A percentile compares a stretch with the other conserved stretches of the same genome.
These are phyloP conservation scores for Panaeolus papilionaceus DNA, from an alignment of 768 basidiomycete genomes.

Conservation along the genomic window DNA sequence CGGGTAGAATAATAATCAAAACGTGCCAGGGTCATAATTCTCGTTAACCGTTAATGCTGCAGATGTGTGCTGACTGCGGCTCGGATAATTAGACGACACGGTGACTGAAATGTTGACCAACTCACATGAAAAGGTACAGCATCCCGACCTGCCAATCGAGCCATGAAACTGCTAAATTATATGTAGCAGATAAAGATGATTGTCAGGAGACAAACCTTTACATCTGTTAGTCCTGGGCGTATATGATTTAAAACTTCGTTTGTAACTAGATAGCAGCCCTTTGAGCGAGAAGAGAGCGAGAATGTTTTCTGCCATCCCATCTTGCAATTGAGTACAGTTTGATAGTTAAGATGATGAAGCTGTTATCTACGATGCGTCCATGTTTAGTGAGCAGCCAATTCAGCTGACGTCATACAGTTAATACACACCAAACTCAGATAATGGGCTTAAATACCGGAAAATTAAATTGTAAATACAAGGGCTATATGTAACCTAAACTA, in stretches of 20 bases:
- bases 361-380: too few relatives aligned
- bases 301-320: constrained; percentile 97
- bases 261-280: constrained; percentile 87
- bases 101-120: constrained; percentile 18
- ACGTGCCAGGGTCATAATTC: constrained; percentile 81
- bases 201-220: constrained; percentile 52
- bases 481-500: too few relatives aligned
- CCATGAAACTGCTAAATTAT: constrained; percentile 6
- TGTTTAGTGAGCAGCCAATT: too few relatives aligned
- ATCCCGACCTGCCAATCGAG: constrained; percentile 71
- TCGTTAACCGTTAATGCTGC: constrained; percentile 87
- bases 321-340: background rate
- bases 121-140: constrained; percentile 87
- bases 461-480: too few relatives aligned
- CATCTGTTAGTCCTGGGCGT: constrained; percentile 67
- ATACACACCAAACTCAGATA: too few relatives aligned
- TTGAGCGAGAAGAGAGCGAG: constrained; percentile 54
- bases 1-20: background rate
- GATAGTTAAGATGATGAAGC: background rate
- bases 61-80: constrained; percentile 65
- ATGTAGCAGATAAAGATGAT: background rate
- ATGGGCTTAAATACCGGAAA: too few relatives aligned
- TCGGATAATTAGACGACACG: constrained; percentile 9
- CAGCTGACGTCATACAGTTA: too few relatives aligned
- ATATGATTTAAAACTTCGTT: constrained; percentile 74